Conservation (phyloP, 202 grass and related monocot genomes). For the Saccharum hybrid region DNA sequence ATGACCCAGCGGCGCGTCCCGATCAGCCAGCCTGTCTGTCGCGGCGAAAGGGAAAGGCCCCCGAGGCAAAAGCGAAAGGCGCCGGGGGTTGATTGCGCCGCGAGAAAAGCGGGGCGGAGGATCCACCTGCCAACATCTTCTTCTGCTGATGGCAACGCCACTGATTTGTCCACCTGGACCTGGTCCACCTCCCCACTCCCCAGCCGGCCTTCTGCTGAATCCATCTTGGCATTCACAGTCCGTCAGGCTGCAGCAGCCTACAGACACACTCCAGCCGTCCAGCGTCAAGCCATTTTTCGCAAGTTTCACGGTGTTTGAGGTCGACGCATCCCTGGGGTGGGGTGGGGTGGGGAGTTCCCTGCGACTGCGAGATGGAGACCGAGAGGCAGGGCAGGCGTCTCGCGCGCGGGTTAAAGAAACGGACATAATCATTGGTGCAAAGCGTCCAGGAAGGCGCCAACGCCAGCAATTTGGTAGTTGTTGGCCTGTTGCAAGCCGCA, state of each 20-base stretch:
- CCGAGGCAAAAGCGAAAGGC: neutral
- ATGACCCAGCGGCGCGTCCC: constrained; percentile 41
- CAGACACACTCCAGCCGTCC: too few relatives aligned
- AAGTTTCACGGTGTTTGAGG: neutral
- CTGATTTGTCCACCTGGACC: neutral
- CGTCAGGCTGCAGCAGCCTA: too few relatives aligned
- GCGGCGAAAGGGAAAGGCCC: constrained; percentile 17
- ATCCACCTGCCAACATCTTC: constrained; percentile 35
- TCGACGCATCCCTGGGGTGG: too few relatives aligned
- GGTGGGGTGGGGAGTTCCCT: too few relatives aligned
- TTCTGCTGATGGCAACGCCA: constrained; percentile 25
- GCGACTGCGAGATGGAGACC: constrained; percentile 13
- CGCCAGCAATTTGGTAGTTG: constrained; percentile 32
- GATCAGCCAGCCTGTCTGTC: constrained; percentile 52
- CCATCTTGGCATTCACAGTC: too few relatives aligned
- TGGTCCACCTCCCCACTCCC: neutral
- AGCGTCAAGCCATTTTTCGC: neutral
- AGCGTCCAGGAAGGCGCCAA: constrained; percentile 30
- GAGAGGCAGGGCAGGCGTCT: neutral
- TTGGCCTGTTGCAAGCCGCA: constrained; percentile 22
- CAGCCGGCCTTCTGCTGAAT: too few relatives aligned
- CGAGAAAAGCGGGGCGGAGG: constrained; percentile 20
- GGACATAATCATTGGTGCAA: constrained; percentile 44
- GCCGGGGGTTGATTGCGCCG: constrained; percentile 38
- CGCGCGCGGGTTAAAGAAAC: neutral